Evolutionary conservation across 2,329 filamentous ascomycete genomes (phyloP).

Genomic region (Neofusicoccum umdonicola): DNA sequence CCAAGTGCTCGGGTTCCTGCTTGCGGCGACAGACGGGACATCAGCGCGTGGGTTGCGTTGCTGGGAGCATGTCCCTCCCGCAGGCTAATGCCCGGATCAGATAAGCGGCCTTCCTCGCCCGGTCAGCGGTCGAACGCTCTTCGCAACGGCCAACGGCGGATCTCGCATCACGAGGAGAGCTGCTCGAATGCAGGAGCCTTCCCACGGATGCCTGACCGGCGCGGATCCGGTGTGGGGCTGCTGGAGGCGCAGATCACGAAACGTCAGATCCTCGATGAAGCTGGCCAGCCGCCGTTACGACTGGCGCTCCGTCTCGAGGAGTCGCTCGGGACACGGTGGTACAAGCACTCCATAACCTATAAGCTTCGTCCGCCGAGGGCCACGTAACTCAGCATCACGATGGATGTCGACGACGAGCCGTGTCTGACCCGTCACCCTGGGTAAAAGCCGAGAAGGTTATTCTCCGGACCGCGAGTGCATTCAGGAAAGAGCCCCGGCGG

Average conservation of each 20-base stretch:
- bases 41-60: no score
- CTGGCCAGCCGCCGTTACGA: background rate
- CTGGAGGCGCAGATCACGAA: background rate
- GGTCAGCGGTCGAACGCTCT: no score
- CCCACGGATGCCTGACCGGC: slow-evolving; percentile 1
- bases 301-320: background rate
- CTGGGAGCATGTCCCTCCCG: no score
- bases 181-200: background rate
- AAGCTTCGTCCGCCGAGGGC: background rate
- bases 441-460: background rate
- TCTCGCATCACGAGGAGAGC: background rate
- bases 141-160: no score
- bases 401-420: background rate
- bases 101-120: background rate
- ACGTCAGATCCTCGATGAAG: background rate
- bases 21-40: no score
- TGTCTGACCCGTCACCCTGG: background rate
- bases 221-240: background rate
- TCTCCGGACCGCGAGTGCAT: background rate
- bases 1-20: no score
- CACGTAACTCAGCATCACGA: background rate
- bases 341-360: background rate
- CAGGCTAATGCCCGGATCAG: background rate
- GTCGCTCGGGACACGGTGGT: background rate
- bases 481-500: background rate